Evolutionary conservation across 2,329 filamentous ascomycete genomes (phyloP).

Genomic region (Botryosphaeria dothidea): DNA sequence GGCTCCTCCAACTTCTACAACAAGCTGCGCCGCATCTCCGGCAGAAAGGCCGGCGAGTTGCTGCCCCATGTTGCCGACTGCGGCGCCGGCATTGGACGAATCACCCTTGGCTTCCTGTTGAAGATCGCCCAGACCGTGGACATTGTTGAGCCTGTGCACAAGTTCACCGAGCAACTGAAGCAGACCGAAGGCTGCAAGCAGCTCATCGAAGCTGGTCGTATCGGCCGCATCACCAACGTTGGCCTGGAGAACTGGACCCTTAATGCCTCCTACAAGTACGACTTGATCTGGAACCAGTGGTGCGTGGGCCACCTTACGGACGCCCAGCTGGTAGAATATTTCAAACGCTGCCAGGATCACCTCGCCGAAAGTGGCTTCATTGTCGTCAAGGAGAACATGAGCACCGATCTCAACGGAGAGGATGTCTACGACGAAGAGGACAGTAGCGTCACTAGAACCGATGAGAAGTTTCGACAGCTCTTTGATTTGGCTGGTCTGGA

Average conservation of each 20-base stretch:
- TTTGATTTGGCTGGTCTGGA: slow-evolving; percentile 70
- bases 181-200: slow-evolving; percentile 33
- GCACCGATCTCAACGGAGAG: slow-evolving; percentile 49
- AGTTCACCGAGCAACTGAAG: slow-evolving; percentile 69
- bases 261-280: slow-evolving; percentile 56
- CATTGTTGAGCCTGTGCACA: slow-evolving; percentile 79
- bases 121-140: slow-evolving; percentile 72
- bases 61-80: slow-evolving; percentile 55
- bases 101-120: slow-evolving; percentile 76
- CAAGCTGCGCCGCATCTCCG: slow-evolving; percentile 56
- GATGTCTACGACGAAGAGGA: slow-evolving; percentile 78
- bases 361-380: slow-evolving; percentile 53
- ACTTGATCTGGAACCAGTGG: slow-evolving; percentile 90
- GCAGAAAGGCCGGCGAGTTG: slow-evolving; percentile 23
- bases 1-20: slow-evolving; percentile 69
- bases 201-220: slow-evolving; percentile 45
- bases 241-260: slow-evolving; percentile 71
- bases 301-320: slow-evolving; percentile 83
- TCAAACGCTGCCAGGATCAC: slow-evolving; percentile 55
- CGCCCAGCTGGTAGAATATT: slow-evolving; percentile 66
- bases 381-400: slow-evolving; percentile 80
- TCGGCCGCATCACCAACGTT: slow-evolving; percentile 68
- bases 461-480: slow-evolving; percentile 68
- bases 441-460: slow-evolving; percentile 74
- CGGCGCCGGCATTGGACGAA: slow-evolving; percentile 74